Percentiles rank a stretch among this genome's conserved stretches.
phyloP scores from a whole-genome alignment of 208 protist species.

The Vickermania ingenoplastis region DNA sequence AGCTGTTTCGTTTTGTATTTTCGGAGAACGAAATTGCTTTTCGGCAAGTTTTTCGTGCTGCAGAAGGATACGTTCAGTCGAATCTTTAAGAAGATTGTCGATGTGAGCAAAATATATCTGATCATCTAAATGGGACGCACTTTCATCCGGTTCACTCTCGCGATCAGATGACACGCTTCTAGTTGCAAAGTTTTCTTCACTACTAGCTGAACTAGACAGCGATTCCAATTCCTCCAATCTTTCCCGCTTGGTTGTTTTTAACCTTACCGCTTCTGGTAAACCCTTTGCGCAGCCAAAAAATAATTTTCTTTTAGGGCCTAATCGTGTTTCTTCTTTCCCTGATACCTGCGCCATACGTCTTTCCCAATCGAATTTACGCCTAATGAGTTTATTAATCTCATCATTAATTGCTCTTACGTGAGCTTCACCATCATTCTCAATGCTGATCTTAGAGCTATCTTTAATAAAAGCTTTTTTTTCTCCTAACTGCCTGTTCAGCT shows the following conservation, averaged over 20 bases:
- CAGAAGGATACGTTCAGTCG: neutral
- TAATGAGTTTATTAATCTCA: slow-evolving; percentile 63
- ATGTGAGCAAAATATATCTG: neutral
- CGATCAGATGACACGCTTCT: neutral
- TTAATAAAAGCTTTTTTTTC: slow-evolving; percentile 57
- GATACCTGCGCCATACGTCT: slow-evolving; percentile 20
- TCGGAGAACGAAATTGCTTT: neutral
- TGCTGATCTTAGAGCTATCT: slow-evolving; percentile 29
- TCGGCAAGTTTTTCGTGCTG: neutral
- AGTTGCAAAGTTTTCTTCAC: neutral
- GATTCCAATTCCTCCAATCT: neutral
- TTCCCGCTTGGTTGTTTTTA: neutral
- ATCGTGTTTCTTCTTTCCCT: slow-evolving; percentile 5
- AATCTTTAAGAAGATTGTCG: neutral
- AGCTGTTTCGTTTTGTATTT: neutral
- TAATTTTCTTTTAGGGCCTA: slow-evolving; percentile 16
- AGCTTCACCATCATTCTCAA: slow-evolving; percentile 71
- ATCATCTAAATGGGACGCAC: neutral
- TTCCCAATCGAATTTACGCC: slow-evolving; percentile 56
- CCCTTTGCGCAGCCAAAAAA: slow-evolving; percentile 76
- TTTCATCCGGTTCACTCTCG: neutral
- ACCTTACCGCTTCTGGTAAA: slow-evolving; percentile 37
- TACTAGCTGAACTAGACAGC: neutral
- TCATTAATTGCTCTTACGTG: slow-evolving; percentile 65
- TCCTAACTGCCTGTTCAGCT: slow-evolving; percentile 64